phyloP scores from a whole-genome alignment of 495 filamentous ascomycete species.

The Mytilinidion resinicola region DNA sequence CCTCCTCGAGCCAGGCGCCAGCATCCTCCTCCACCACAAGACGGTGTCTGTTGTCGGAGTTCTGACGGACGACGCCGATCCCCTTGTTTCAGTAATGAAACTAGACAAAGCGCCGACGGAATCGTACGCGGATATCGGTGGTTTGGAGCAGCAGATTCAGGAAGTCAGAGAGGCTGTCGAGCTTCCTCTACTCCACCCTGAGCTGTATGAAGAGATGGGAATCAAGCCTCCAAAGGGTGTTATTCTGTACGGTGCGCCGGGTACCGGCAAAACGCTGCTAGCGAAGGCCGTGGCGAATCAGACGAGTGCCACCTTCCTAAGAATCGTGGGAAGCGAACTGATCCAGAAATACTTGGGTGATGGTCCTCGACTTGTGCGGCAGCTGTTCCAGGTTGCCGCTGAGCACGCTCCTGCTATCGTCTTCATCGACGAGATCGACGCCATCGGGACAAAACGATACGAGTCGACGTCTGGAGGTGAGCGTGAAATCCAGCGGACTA shows the following conservation, averaged over 20 bases:
- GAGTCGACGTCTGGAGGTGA: conserved; percentile 96
- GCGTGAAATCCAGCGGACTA: conserved; percentile 95
- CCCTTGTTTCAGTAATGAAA: conserved; percentile 97
- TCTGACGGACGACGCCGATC: conserved; percentile 92
- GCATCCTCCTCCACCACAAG: conserved; percentile 95
- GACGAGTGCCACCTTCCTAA: conserved; percentile 94
- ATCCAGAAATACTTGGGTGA: conserved; percentile 99
- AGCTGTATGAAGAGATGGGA: conserved; percentile 99
- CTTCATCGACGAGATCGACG: conserved; percentile 99
- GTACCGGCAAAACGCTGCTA: conserved; percentile 94
- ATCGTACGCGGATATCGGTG: conserved; percentile 97
- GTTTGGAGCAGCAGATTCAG: conserved; percentile 90
- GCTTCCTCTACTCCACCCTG: conserved; percentile 88
- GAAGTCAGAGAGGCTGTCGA: conserved; percentile 97
- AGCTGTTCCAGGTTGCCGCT: conserved; percentile 93
- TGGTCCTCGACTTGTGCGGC: conserved; percentile 86
- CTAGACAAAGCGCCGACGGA: conserved; percentile 98
- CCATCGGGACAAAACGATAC: conserved; percentile 98
- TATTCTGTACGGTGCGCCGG: conserved; percentile 95
- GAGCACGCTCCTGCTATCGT: conserved; percentile 97
- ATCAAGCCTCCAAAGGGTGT: conserved; percentile 99
- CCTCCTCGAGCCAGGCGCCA: conserved; percentile 90
- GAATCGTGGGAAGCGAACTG: conserved; percentile 94
- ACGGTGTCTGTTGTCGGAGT: conserved; percentile 97
- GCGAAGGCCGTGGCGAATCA: conserved; percentile 99